A percentile compares a stretch with the other conserved stretches of the same genome.
These are phyloP conservation scores for Mimosa bimucronata DNA, from an alignment of 306 rosid species.

Conservation along the genomic window DNA sequence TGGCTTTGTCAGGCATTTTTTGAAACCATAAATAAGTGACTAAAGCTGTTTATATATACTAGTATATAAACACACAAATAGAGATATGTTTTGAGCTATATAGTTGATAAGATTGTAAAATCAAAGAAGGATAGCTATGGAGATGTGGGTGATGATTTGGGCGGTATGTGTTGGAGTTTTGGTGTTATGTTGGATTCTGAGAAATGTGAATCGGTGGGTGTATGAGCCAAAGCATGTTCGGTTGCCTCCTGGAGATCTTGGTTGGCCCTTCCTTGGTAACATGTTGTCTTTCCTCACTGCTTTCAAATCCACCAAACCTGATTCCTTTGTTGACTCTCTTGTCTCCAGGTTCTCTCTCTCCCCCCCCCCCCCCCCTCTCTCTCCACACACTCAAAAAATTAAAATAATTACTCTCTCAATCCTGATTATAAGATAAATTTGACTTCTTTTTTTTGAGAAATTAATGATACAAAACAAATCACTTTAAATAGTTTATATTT, in stretches of 20 bases:
- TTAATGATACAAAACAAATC: no score
- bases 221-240: slow-evolving; percentile 52
- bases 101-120: not conserved
- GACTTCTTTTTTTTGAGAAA: no score
- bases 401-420: no score
- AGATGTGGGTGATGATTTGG: slow-evolving; percentile 13
- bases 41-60: not conserved
- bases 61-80: not conserved
- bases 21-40: not conserved
- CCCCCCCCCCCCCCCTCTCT: not conserved
- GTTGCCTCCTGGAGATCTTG: slow-evolving; percentile 86
- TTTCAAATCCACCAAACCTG: slow-evolving; percentile 72
- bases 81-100: not conserved
- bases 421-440: no score
- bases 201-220: slow-evolving; percentile 57
- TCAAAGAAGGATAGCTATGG: not conserved
- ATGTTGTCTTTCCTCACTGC: slow-evolving; percentile 89
- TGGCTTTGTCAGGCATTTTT: not conserved
- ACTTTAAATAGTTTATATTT: no score
- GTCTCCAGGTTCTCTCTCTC: slow-evolving; percentile 8
- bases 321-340: slow-evolving; percentile 58
- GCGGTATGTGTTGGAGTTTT: slow-evolving; percentile 28
- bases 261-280: slow-evolving; percentile 82
- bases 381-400: no score
- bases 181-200: slow-evolving; percentile 42